Conservation (phyloP, 352 stramenopile genomes). For the Phytophthora pisi region DNA sequence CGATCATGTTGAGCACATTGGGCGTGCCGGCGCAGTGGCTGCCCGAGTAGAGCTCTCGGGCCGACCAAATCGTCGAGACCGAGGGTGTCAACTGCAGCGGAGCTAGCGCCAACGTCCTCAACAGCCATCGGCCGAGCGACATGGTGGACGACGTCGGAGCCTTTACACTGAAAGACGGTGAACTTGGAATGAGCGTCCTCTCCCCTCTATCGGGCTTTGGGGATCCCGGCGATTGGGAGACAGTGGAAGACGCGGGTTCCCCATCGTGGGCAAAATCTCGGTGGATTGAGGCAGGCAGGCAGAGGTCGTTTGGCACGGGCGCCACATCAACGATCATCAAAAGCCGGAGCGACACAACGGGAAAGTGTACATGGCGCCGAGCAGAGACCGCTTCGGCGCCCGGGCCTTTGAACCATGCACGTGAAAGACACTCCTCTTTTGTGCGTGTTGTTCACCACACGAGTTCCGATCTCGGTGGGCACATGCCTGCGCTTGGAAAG, state of each 20-base stretch:
- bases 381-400: constrained; percentile 11
- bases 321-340: constrained; percentile 24
- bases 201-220: constrained; percentile 3
- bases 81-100: constrained; percentile 15
- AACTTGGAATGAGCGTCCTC: constrained; percentile 28
- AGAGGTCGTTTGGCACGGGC: constrained; percentile 13
- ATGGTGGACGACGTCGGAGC: constrained; percentile 10
- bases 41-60: constrained; percentile 33
- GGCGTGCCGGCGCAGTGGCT: constrained; percentile 40
- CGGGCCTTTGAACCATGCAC: constrained; percentile 14
- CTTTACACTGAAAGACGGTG: constrained; percentile 11
- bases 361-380: constrained; percentile 22
- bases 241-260: constrained; percentile 24
- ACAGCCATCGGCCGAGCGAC: constrained; percentile 20
- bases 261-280: constrained; percentile 35
- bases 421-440: constrained; percentile 3
- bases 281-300: constrained; percentile 20
- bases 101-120: constrained; percentile 9
- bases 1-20: constrained; percentile 31
- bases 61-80: constrained; percentile 26
- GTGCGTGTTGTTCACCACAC: not conserved
- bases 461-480: not conserved
- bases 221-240: constrained; percentile 34
- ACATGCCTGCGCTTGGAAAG: not conserved
- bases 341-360: constrained; percentile 20